phyloP scores from a whole-genome alignment of 139 green algal species.

The Mesotaenium endlicherianum region DNA sequence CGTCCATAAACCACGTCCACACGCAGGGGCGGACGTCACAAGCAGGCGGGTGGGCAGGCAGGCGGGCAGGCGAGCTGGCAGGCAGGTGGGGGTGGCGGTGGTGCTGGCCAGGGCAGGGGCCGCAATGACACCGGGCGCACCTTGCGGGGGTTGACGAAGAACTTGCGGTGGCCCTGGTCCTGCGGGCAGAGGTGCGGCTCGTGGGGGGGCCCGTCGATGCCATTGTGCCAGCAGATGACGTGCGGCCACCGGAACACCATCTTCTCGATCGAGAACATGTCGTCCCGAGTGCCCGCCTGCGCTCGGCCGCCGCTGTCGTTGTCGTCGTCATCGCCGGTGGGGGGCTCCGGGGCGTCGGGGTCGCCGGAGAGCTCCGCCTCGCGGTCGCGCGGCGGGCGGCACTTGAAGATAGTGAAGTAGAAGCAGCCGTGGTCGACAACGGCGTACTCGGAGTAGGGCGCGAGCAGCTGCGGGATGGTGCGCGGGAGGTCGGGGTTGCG shows the following conservation, averaged over 20 bases:
- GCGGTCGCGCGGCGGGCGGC: background rate
- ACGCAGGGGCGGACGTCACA: no score
- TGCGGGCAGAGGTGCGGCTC: background rate
- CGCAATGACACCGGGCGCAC: no score
- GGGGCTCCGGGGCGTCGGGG: background rate
- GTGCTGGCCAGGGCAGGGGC: no score
- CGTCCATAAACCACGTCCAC: no score
- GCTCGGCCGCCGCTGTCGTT: no score
- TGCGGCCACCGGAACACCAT: background rate
- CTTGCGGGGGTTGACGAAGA: conserved; percentile 6
- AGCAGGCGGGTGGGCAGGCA: no score
- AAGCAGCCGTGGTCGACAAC: background rate
- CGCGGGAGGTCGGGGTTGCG: background rate
- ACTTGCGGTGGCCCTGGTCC: background rate
- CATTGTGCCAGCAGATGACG: background rate
- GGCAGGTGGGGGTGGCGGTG: no score
- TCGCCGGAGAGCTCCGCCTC: background rate
- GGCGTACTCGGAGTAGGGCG: background rate
- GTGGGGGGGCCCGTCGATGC: background rate
- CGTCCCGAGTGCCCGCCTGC: no score
- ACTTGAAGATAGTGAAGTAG: background rate
- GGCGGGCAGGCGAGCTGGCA: no score
- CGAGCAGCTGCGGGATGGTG: background rate
- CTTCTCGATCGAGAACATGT: background rate
- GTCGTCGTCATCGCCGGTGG: no score